phyloP scores from a whole-genome alignment of 768 basidiomycete genomes.

The Leccinum aurantiacum region DNA sequence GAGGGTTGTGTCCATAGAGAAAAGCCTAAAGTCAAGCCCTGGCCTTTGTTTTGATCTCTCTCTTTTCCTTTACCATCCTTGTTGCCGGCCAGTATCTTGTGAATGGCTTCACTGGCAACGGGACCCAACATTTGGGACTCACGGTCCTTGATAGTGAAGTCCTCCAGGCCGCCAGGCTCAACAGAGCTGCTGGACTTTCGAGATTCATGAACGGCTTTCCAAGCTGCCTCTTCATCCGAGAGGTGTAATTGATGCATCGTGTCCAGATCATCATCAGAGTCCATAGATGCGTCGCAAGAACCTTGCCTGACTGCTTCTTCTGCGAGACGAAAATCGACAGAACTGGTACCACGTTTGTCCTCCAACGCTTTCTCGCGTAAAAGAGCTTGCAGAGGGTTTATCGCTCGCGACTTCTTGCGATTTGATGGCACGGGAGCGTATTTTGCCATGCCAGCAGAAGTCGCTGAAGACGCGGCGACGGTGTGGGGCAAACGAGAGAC shows the following conservation, averaged over 20 bases:
- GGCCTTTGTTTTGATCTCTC: conserved; percentile 27
- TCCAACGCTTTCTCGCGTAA: conserved; percentile 49
- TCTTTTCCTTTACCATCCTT: conserved; percentile 30
- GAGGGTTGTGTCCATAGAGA: conserved; percentile 33
- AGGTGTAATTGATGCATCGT: conserved; percentile 18
- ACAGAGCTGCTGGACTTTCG: conserved; percentile 19
- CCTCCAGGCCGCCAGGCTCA: conserved; percentile 21
- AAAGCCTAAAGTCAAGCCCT: conserved; percentile 23
- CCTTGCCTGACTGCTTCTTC: conserved; percentile 40
- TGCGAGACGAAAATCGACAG: conserved; percentile 44
- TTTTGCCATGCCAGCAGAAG: conserved; percentile 1
- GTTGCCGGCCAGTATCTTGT: conserved; percentile 45
- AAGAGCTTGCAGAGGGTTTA: conserved; percentile 56
- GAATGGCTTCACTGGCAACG: conserved; percentile 42
- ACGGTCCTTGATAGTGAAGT: conserved; percentile 39
- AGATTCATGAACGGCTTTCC: conserved; percentile 35
- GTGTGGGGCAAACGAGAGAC: conserved; percentile 15
- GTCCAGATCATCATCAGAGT: conserved; percentile 25
- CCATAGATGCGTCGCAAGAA: conserved; percentile 23
- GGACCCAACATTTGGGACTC: conserved; percentile 30
- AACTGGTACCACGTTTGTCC: conserved; percentile 36
- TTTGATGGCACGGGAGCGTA: not conserved
- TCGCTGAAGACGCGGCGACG: conserved; percentile 6
- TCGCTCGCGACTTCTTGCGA: conserved; percentile 23
- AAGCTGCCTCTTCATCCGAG: conserved; percentile 41